phyloP scores from a whole-genome alignment of 345 rosid genomes.

The Ceriops decandra region DNA sequence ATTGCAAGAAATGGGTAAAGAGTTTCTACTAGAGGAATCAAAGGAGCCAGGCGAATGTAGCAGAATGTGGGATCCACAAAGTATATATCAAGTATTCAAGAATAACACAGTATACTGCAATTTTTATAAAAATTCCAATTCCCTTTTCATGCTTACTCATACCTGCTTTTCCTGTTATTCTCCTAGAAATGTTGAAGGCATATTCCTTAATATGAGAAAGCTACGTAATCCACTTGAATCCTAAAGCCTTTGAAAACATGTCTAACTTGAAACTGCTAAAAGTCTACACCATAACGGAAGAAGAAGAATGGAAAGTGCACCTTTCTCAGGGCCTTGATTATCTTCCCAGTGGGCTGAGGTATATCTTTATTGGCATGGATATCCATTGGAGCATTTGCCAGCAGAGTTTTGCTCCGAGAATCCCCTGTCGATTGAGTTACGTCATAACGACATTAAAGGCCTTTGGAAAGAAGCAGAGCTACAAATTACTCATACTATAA shows the following conservation, averaged over 20 bases:
- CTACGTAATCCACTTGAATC: not conserved
- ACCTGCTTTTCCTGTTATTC: not conserved
- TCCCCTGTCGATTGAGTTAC: not conserved
- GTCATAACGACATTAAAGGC: not conserved
- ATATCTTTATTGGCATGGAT: no score
- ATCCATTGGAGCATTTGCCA: no score
- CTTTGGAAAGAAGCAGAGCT: not conserved
- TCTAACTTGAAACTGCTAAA: no score
- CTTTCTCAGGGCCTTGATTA: no score
- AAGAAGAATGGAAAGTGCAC: no score
- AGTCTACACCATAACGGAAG: no score
- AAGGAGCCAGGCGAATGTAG: not conserved
- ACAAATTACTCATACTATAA: not conserved
- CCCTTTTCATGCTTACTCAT: not conserved
- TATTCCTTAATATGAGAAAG: not conserved
- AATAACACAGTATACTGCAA: not conserved
- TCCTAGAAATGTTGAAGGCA: not conserved
- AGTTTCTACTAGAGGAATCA: conserved; percentile 3
- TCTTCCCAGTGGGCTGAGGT: no score
- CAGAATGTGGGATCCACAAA: not conserved
- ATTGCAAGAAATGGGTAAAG: conserved; percentile 17
- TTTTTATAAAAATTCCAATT: not conserved
- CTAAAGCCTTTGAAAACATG: not conserved
- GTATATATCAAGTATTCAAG: not conserved
- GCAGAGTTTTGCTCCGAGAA: not conserved